Evolutionary conservation across 2,329 filamentous ascomycete species (phyloP), one percentile per base, ranked within the genome.

Genomic region (Fusarium sp.): DNA sequence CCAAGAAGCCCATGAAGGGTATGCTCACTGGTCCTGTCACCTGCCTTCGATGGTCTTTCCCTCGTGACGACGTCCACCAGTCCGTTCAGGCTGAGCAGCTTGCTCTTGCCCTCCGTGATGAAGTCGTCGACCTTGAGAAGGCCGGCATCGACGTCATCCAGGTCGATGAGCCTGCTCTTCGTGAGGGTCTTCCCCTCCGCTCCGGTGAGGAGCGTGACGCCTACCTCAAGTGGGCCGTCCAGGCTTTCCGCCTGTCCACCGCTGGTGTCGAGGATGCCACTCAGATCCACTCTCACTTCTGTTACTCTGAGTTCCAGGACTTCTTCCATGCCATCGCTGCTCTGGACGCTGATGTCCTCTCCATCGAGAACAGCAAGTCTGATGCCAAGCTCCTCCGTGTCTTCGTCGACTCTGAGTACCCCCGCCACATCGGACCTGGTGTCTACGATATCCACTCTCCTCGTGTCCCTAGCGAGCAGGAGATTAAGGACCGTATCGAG

Each of bases 251-350:
- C 82, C 93, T 99, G 74, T 91, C 95, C 73, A 97, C 94, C 76
- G 90, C 94, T 65, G 96, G 94, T 81, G 95, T 99, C 67, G 85
- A 94, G 84, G 93, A 99, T 83, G 92, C 91, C 62, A 99, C 96
- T 74, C 96, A 99, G 89, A 97, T 99, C 83, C 96, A 99, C 91
- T 97, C 94, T 71, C 96, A 99, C 88, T 99, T 99, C 92, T 99
- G 96, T 84, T 99, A 99, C 91, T 98, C 96, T 54, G 96, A 99
- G 89, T 99, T 99, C 93, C 96, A 99, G 86, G 96, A 99, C 88
- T 99, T 99, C 89, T 99, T 99, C 94, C 93, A 98, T 85, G 96
- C 96, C 84, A 99, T 99, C 77, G 93, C 96, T 72, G 95, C 96
- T 67, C 91, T 99, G 72, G 96, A 99, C 81, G 95, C 96, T 70